These are phyloP conservation scores for Amyloporia xantha DNA, from an alignment of 768 basidiomycete genomes.

Conservation along the genomic window DNA sequence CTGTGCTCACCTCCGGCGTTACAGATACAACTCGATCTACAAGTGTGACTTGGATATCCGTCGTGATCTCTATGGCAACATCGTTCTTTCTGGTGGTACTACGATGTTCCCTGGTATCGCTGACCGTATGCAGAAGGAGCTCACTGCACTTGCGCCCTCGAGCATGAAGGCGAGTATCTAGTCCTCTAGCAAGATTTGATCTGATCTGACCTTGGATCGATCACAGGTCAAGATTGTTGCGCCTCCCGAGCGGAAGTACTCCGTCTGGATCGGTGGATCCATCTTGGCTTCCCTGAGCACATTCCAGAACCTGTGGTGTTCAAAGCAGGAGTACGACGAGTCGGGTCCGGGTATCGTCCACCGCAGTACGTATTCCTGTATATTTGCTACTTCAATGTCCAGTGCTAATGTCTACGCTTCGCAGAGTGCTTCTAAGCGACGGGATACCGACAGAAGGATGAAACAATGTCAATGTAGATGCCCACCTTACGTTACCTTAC, in stretches of 20 bases:
- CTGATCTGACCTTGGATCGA: constrained; percentile 1
- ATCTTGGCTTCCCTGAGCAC: constrained; percentile 51
- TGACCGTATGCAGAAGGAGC: constrained; percentile 70
- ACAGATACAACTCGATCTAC: constrained; percentile 71
- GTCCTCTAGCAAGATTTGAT: neutral
- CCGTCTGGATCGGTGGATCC: constrained; percentile 52
- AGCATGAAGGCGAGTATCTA: constrained; percentile 48
- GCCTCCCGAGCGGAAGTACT: constrained; percentile 66
- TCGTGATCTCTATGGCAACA: constrained; percentile 50
- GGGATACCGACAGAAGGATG: constrained; percentile 13
- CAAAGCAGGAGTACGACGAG: constrained; percentile 57
- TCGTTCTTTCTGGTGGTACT: constrained; percentile 56
- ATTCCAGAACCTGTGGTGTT: constrained; percentile 66
- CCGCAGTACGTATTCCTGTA: constrained; percentile 24
- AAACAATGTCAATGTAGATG: constrained; percentile 24
- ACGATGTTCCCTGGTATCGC: constrained; percentile 61
- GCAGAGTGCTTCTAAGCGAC: constrained; percentile 30
- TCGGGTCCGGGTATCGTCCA: constrained; percentile 47
- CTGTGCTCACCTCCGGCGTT: neutral
- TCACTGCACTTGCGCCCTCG: constrained; percentile 55
- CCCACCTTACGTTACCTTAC: constrained; percentile 23
- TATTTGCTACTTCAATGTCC: neutral
- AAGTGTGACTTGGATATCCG: constrained; percentile 59
- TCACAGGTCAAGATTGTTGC: constrained; percentile 53
- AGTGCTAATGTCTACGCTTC: too few relatives aligned